Conservation (phyloP, 805 yeast species). For the Aciculoconidium aculeatum region DNA sequence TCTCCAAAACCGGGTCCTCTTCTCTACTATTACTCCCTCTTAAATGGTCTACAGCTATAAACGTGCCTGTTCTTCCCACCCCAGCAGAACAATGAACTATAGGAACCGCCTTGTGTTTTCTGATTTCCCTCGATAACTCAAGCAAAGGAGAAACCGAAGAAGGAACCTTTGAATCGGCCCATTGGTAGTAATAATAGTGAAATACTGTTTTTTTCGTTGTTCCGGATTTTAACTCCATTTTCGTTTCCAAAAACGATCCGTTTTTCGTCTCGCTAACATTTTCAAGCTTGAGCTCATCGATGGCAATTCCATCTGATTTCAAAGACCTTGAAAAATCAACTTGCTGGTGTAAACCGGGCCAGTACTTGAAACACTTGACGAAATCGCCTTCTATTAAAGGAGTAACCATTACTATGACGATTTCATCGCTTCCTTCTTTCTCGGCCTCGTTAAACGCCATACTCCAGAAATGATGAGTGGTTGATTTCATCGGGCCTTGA, state of each 20-base stretch:
- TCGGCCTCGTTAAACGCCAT: conserved; percentile 35
- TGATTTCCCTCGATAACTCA: conserved; percentile 14
- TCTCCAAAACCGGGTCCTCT: conserved; percentile 23
- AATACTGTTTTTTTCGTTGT: conserved; percentile 20
- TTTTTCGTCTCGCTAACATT: conserved; percentile 14
- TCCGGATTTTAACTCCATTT: conserved; percentile 15
- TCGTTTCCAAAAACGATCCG: conserved; percentile 23
- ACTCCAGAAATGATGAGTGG: conserved; percentile 47
- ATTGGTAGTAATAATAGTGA: conserved; percentile 37
- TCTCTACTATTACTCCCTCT: conserved; percentile 5
- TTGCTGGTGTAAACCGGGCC: conserved; percentile 20
- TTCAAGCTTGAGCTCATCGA: conserved; percentile 12
- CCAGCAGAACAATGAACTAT: conserved; percentile 88
- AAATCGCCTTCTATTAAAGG: conserved; percentile 45
- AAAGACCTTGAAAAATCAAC: conserved; percentile 6
- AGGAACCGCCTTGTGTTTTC: conserved; percentile 13
- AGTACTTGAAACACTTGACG: conserved; percentile 38
- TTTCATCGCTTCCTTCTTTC: conserved; percentile 16
- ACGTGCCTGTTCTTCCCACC: conserved; percentile 75
- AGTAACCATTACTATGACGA: conserved; percentile 38
- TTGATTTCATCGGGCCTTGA: conserved; percentile 53
- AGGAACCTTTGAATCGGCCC: conserved; percentile 43
- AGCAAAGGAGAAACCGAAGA: conserved; percentile 25
- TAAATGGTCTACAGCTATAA: conserved; percentile 32
- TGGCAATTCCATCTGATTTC: conserved; percentile 17